Conservation (phyloP, 257 asterid species). For the Ocimum tenuiflorum region DNA sequence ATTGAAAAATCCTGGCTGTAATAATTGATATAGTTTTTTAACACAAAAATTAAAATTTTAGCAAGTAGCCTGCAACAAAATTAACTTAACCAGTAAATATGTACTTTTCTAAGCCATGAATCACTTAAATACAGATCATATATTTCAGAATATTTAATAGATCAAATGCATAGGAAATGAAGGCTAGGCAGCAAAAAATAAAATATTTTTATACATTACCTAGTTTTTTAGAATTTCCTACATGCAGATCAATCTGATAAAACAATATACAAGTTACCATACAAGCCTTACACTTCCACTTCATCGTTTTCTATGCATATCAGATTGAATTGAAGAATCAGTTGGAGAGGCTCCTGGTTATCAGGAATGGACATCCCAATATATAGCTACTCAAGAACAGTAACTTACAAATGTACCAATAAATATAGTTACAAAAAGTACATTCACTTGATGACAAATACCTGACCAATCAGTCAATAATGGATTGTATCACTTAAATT, state of each 20-base stretch:
- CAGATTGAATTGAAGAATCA: background rate
- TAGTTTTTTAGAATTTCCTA: background rate
- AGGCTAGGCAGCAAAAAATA: background rate
- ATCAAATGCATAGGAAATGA: background rate
- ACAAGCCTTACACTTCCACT: background rate
- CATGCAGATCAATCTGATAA: background rate
- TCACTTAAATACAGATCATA: background rate
- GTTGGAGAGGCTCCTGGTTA: too few species aligned
- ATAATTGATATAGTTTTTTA: background rate
- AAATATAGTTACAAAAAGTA: too few species aligned
- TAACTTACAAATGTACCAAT: too few species aligned
- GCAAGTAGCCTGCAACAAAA: background rate
- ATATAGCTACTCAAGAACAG: background rate
- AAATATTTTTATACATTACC: background rate
- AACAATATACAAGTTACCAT: background rate
- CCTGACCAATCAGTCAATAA: background rate
- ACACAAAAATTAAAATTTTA: background rate
- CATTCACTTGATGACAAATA: too few species aligned
- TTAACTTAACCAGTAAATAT: background rate
- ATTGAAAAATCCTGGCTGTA: background rate
- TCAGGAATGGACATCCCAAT: background rate
- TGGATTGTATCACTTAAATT: too few species aligned
- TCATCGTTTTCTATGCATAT: background rate
- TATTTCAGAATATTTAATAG: background rate
- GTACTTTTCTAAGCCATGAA: background rate